A percentile compares a stretch with the other conserved stretches of the same genome.
These are phyloP conservation scores for Mycena amicta DNA, from an alignment of 768 basidiomycete genomes.

Conservation along the genomic window DNA sequence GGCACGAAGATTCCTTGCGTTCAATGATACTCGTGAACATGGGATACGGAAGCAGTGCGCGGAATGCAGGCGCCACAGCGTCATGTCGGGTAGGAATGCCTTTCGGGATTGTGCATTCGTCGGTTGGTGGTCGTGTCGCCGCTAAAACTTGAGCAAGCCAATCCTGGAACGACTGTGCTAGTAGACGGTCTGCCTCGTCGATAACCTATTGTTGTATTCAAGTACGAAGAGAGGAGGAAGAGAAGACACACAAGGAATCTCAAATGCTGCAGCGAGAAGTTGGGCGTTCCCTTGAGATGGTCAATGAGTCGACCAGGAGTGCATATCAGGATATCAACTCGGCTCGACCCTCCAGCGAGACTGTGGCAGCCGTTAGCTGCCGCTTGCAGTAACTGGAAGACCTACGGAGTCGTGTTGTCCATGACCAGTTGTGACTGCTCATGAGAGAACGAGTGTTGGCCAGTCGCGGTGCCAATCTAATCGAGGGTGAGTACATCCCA, in stretches of 20 bases:
- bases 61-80: conserved; percentile 64
- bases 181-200: conserved; percentile 95
- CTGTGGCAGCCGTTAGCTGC: no score
- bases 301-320: conserved; percentile 96
- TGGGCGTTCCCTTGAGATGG: conserved; percentile 83
- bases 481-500: no score
- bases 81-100: conserved; percentile 40
- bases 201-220: conserved; percentile 63
- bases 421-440: conserved; percentile 84
- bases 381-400: neutral
- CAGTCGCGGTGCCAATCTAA: conserved; percentile 83
- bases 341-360: conserved; percentile 83
- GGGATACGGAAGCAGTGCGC: conserved; percentile 44
- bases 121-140: conserved; percentile 54
- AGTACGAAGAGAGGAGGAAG: neutral
- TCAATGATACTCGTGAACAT: conserved; percentile 57
- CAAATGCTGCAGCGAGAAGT: conserved; percentile 91
- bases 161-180: conserved; percentile 94
- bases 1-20: conserved; percentile 67
- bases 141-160: conserved; percentile 85
- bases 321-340: conserved; percentile 91
- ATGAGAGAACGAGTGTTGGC: conserved; percentile 91
- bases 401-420: conserved; percentile 57
- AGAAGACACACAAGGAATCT: conserved; percentile 77
- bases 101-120: conserved; percentile 2